Evolutionary conservation across 352 stramenopile genomes (phyloP).

Genomic region (Pythium plurisporium): DNA sequence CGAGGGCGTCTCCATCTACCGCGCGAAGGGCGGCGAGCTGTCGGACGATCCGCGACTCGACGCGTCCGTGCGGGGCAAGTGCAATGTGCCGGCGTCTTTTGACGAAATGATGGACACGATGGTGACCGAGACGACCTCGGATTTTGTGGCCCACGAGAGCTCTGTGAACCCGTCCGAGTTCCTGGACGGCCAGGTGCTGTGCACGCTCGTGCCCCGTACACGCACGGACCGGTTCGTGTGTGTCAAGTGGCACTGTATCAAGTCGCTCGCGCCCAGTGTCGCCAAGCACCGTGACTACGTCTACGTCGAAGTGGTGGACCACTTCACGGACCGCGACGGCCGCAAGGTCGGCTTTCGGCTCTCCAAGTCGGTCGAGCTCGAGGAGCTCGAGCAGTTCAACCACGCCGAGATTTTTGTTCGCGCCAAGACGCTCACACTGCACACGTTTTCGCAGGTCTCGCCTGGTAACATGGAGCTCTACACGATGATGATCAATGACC

Average conservation of each 20-base stretch:
- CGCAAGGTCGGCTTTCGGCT: conserved; percentile 66
- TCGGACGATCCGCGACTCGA: conserved; percentile 48
- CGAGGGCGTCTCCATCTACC: conserved; percentile 68
- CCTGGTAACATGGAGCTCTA: conserved; percentile 62
- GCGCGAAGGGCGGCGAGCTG: conserved; percentile 49
- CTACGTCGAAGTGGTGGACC: conserved; percentile 80
- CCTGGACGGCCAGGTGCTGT: conserved; percentile 71
- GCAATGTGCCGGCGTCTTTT: conserved; percentile 69
- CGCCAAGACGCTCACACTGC: conserved; percentile 68
- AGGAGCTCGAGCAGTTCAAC: conserved; percentile 40
- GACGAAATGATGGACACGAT: conserved; percentile 74
- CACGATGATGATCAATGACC: conserved; percentile 81
- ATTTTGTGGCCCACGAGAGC: conserved; percentile 63
- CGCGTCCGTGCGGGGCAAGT: conserved; percentile 64
- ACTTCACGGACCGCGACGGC: conserved; percentile 60
- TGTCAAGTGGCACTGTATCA: conserved; percentile 79
- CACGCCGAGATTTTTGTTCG: conserved; percentile 57
- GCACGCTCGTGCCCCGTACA: conserved; percentile 63
- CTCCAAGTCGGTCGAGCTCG: conserved; percentile 69
- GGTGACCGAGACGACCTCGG: conserved; percentile 61
- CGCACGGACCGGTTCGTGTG: conserved; percentile 65
- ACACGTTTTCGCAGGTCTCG: conserved; percentile 61
- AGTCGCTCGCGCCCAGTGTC: conserved; percentile 64
- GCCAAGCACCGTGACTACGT: conserved; percentile 79
- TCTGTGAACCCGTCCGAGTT: conserved; percentile 71